Conservation (phyloP, 495 filamentous ascomycete genomes). For the Aspergillus funiculosus region DNA sequence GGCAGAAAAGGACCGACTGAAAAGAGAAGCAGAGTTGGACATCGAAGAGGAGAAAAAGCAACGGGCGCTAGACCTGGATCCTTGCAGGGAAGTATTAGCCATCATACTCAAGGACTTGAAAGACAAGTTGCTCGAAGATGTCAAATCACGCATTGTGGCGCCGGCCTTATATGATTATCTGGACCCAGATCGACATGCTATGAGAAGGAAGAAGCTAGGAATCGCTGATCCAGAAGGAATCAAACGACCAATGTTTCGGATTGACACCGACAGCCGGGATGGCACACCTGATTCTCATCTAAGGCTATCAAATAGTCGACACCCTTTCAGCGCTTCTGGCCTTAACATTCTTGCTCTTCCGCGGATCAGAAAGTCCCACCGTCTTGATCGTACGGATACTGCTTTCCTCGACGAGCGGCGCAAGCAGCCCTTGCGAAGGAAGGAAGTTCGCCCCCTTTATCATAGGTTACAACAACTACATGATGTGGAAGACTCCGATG, state of each 20-base stretch:
- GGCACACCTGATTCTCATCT: constrained; percentile 64
- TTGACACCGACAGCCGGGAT: constrained; percentile 48
- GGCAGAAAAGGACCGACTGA: constrained; percentile 49
- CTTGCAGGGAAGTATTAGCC: constrained; percentile 72
- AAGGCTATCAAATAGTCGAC: constrained; percentile 25
- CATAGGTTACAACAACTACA: constrained; percentile 53
- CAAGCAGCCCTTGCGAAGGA: constrained; percentile 49
- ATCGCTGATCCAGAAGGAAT: constrained; percentile 62
- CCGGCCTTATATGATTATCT: constrained; percentile 79
- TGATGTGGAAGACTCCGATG: constrained; percentile 58
- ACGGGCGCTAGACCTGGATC: constrained; percentile 76
- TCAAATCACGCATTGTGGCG: constrained; percentile 75
- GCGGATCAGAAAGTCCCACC: constrained; percentile 62
- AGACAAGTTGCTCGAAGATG: constrained; percentile 77
- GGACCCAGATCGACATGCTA: constrained; percentile 69
- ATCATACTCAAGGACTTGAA: constrained; percentile 73
- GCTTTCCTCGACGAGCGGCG: constrained; percentile 74
- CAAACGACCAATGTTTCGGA: constrained; percentile 42
- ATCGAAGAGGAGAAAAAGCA: constrained; percentile 81
- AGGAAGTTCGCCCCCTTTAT: constrained; percentile 50
- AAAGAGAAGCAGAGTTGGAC: constrained; percentile 67
- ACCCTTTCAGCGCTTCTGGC: constrained; percentile 30
- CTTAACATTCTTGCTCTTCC: constrained; percentile 62
- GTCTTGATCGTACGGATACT: constrained; percentile 54
- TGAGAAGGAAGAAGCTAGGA: constrained; percentile 70